A percentile compares a stretch with the other conserved stretches of the same genome.
These are phyloP conservation scores for Emergomyces pasteurianus DNA, from an alignment of 2,329 filamentous ascomycete species.

Conservation along the genomic window DNA sequence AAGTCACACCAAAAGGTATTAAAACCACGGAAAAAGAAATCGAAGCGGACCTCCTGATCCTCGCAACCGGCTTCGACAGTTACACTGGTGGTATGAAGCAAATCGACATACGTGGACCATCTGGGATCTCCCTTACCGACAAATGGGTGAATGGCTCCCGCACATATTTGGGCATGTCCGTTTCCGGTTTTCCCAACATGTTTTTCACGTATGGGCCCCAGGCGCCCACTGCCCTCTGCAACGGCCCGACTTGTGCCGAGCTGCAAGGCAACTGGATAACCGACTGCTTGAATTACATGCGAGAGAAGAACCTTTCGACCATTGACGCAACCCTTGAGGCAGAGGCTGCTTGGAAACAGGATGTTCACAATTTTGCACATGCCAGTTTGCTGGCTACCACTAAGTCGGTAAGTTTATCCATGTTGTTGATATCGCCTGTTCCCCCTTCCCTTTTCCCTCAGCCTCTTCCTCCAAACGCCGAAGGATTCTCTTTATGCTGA, in stretches of 20 bases:
- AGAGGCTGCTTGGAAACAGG: slow-evolving; percentile 38
- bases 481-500: neutral
- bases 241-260: slow-evolving; percentile 43
- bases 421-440: neutral
- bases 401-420: slow-evolving; percentile 22
- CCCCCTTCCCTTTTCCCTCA: neutral
- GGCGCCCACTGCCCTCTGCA: slow-evolving; percentile 43
- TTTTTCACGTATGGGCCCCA: slow-evolving; percentile 45
- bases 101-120: slow-evolving; percentile 22
- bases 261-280: slow-evolving; percentile 46
- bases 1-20: slow-evolving; percentile 31
- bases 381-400: slow-evolving; percentile 37
- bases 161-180: slow-evolving; percentile 23
- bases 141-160: slow-evolving; percentile 25
- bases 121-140: slow-evolving; percentile 21
- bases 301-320: slow-evolving; percentile 35
- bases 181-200: slow-evolving; percentile 35
- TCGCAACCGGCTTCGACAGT: slow-evolving; percentile 33
- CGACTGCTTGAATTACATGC: slow-evolving; percentile 40
- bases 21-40: slow-evolving; percentile 24
- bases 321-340: slow-evolving; percentile 40
- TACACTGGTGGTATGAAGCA: slow-evolving; percentile 26
- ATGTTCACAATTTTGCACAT: slow-evolving; percentile 35
- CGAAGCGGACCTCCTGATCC: slow-evolving; percentile 28
- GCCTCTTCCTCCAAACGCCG: neutral